phyloP scores from a whole-genome alignment of 306 rosid species.

The Pachyrhizus erosus region DNA sequence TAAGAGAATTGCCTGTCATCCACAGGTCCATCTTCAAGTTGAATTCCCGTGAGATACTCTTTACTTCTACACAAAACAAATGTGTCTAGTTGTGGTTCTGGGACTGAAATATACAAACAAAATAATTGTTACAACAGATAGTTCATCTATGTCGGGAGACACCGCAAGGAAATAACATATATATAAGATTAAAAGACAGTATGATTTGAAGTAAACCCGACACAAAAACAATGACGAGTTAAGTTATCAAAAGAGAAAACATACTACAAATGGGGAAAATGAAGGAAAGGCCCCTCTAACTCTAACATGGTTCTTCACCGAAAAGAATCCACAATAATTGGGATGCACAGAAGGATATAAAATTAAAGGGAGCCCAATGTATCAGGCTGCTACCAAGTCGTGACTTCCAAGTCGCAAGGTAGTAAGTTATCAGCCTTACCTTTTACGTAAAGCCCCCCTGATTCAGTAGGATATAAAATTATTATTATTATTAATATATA shows the following conservation, averaged over 20 bases:
- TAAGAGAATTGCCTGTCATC: constrained; percentile 67
- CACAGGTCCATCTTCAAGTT: constrained; percentile 82
- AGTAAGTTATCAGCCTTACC: background rate
- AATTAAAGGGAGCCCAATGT: background rate
- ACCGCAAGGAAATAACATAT: background rate
- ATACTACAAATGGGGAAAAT: background rate
- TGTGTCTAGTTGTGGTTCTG: constrained; percentile 75
- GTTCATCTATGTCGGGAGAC: background rate
- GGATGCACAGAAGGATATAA: constrained; percentile 8
- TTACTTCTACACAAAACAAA: constrained; percentile 92
- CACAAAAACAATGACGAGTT: background rate
- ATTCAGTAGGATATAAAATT: background rate
- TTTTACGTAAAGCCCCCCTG: too few relatives aligned
- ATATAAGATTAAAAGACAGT: background rate
- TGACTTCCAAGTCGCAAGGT: background rate
- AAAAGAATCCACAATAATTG: constrained; percentile 19
- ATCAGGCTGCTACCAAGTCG: background rate
- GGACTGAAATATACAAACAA: constrained; percentile 59
- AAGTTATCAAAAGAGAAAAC: background rate
- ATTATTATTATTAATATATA: too few relatives aligned
- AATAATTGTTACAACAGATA: background rate
- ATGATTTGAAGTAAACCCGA: background rate
- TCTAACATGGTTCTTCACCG: background rate
- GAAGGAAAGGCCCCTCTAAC: constrained; percentile 2
- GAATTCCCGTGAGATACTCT: constrained; percentile 80